Evolutionary conservation across 2,329 filamentous ascomycete species (phyloP), one percentile per base, ranked within the genome.

Genomic region (Stachybotrys chlorohalonatus): DNA sequence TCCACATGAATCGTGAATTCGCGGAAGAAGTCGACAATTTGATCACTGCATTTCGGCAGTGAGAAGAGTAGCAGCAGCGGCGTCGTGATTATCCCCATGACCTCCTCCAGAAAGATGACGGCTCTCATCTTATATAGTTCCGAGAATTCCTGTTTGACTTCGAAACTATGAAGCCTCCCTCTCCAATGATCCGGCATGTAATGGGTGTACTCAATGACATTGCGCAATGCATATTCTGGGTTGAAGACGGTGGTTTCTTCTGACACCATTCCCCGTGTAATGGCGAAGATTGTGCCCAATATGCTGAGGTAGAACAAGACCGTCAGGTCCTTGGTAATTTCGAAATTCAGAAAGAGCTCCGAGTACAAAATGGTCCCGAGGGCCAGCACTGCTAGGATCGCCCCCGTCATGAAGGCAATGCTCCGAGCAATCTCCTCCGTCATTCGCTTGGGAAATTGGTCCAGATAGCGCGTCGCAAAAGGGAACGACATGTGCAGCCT

Each of bases 1-100:
- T 99, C 94, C 15, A 99, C 93, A 62, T 99, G 92, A 24, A 99
- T 85, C 0, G 94, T 97, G 62, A 97, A 96, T 67, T 99, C 94
- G 46, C 94, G 86, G 75, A 99, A 97, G 71, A 99, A 99, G 71
- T 99, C 94, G 56, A 97, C 86, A 59, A 99, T 87, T 56, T 92
- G 89, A 61, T 97, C 93, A 67, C 89, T 93, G 69, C 89, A 95
- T 62, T 85, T 87, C 0, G 92, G 90, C 39, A 97, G 78, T 57
- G 89, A 92, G 66, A 89, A 87, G 73, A 92, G 88, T 11, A 99
- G 80, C 47, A 99, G 82, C 63, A 96, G 85, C 1, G 94, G 94
- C 0, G 93, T 95, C 55, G 95, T 86, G 54, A 97, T 82, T 67
- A 99, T 95, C 64, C 92, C 93, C 57, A 96, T 72, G 5, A 97